These are phyloP conservation scores for Phlebiopsis flavidoalba DNA, from an alignment of 768 basidiomycete genomes.

Conservation along the genomic window DNA sequence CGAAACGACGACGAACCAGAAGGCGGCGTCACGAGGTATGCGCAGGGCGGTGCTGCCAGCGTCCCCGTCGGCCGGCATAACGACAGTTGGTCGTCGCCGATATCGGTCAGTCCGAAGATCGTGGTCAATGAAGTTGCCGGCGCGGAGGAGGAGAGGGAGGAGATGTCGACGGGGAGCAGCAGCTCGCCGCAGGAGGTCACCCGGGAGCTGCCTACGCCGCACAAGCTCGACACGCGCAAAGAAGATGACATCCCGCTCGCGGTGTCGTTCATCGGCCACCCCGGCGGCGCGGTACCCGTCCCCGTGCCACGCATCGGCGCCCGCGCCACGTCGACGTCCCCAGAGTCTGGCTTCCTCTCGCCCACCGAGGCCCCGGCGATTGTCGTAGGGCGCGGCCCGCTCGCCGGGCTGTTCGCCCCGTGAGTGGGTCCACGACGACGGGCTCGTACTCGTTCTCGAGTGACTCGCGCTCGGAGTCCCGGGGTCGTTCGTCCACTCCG, in stretches of 20 bases:
- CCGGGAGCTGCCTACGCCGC: not conserved
- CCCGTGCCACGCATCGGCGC: conserved; percentile 23
- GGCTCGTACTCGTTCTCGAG: conserved; percentile 23
- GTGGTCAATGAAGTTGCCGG: conserved; percentile 31
- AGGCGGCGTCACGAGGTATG: conserved; percentile 11
- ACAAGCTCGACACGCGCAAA: conserved; percentile 3
- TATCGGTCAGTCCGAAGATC: conserved; percentile 22
- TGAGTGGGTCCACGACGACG: conserved; percentile 23
- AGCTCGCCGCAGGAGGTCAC: not conserved
- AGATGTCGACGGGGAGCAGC: conserved; percentile 21
- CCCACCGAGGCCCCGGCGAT: conserved; percentile 15
- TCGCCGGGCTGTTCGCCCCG: conserved; percentile 13
- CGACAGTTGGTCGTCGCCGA: conserved; percentile 5
- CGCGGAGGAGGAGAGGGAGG: conserved; percentile 25
- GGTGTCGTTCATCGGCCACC: conserved; percentile 12
- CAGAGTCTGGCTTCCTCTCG: conserved; percentile 18
- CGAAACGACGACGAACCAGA: conserved; percentile 12
- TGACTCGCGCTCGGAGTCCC: conserved; percentile 25
- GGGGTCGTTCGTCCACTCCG: conserved; percentile 53
- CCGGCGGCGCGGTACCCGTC: conserved; percentile 9
- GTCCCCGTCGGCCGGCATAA: conserved; percentile 20
- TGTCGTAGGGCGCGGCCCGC: conserved; percentile 16
- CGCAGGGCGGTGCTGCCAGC: conserved; percentile 21
- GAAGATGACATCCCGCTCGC: conserved; percentile 13
- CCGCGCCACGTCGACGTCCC: conserved; percentile 24